Conservation (phyloP, 108 stramenopile genomes). For the Skeletonema marinoi region DNA sequence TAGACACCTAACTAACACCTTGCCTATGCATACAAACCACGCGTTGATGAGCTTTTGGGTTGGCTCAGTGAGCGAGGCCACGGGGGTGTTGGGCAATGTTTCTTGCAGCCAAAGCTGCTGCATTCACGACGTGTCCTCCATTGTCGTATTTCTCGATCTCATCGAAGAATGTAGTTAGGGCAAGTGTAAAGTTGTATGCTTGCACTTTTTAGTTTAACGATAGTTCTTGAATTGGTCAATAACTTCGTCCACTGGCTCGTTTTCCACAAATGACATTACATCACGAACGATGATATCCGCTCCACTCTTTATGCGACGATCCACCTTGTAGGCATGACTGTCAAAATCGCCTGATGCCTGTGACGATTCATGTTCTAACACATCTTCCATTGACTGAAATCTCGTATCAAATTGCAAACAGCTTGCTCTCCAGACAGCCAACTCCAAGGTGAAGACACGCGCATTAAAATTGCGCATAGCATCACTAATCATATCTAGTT, state of each 20-base stretch:
- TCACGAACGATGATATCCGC: conserved; percentile 64
- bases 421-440: conserved; percentile 61
- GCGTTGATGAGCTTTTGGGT: no score
- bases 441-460: conserved; percentile 48
- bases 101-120: no score
- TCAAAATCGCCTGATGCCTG: conserved; percentile 10
- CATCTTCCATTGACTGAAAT: conserved; percentile 19
- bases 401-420: conserved; percentile 33
- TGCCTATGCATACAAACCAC: no score
- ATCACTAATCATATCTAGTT: conserved; percentile 55
- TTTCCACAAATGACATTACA: conserved; percentile 63
- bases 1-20: no score
- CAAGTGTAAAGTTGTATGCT: not conserved
- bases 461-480: conserved; percentile 46
- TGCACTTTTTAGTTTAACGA: not conserved
- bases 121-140: no score
- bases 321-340: conserved; percentile 38
- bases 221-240: conserved; percentile 35
- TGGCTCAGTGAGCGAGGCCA: no score
- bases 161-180: no score
- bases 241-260: conserved; percentile 53
- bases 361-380: conserved; percentile 18
- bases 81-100: no score
- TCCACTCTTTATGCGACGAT: conserved; percentile 56
- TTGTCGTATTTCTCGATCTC: no score